Conservation (phyloP, 441 rosid species). For the Croton laevigatus region DNA sequence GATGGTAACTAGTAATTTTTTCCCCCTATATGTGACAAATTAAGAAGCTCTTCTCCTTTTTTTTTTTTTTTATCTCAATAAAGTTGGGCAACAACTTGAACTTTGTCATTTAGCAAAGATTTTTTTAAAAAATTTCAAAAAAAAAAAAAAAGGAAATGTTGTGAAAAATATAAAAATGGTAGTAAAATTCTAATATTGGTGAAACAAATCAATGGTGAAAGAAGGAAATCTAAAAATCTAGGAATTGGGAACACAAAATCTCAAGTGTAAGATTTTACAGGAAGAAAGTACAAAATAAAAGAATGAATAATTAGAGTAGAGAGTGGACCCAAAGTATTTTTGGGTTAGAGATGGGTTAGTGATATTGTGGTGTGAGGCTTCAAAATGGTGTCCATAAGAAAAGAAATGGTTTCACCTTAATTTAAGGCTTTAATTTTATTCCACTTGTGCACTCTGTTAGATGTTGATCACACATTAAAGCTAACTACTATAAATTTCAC, state of each 20-base stretch:
- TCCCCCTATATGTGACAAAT: not conserved
- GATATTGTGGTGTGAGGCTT: not conserved
- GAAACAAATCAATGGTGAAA: not conserved
- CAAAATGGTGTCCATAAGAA: conserved; percentile 17
- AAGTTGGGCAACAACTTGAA: not conserved
- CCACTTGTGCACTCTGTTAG: conserved; percentile 20
- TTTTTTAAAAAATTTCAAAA: not conserved
- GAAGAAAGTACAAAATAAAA: conserved; percentile 2
- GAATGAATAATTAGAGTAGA: not conserved
- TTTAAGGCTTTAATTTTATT: conserved; percentile 25
- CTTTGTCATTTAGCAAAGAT: not conserved
- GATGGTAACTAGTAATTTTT: no score
- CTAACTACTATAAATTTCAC: conserved; percentile 21
- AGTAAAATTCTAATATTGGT: not conserved
- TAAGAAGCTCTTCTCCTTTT: not conserved
- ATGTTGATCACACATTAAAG: conserved; percentile 29
- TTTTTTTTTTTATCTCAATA: not conserved
- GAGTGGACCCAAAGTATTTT: conserved; percentile 13
- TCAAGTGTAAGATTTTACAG: not conserved
- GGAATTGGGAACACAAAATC: not conserved
- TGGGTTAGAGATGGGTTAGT: conserved; percentile 16
- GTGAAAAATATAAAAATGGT: not conserved
- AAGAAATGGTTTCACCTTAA: conserved; percentile 28
- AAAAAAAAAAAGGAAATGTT: not conserved
- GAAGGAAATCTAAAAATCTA: not conserved